phyloP scores from a whole-genome alignment of 108 stramenopile genomes.

The Epithemia pelagica region DNA sequence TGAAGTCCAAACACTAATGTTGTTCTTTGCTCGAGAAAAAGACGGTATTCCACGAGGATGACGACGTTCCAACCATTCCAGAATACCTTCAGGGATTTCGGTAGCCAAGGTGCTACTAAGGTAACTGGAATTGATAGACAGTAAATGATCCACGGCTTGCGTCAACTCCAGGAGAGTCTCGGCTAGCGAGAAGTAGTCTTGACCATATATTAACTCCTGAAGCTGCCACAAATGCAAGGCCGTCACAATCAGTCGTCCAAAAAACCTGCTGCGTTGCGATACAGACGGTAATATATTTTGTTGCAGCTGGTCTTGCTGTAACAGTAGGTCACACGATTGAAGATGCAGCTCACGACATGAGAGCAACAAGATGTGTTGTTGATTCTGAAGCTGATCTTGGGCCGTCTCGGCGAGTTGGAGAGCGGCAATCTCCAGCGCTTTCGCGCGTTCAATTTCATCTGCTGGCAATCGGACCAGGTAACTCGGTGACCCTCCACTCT shows the following conservation, averaged over 20 bases:
- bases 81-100: background rate
- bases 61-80: background rate
- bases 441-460: slow-evolving; percentile 24
- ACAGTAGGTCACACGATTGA: slow-evolving; percentile 40
- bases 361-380: slow-evolving; percentile 48
- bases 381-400: slow-evolving; percentile 37
- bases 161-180: slow-evolving; percentile 31
- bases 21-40: background rate
- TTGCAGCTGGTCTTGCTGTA: slow-evolving; percentile 12
- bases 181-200: slow-evolving; percentile 43
- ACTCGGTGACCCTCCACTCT: background rate
- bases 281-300: background rate
- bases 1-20: slow-evolving; percentile 40
- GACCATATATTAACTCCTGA: slow-evolving; percentile 19
- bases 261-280: slow-evolving; percentile 23
- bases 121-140: slow-evolving; percentile 31
- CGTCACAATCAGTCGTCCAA: slow-evolving; percentile 40
- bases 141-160: slow-evolving; percentile 42
- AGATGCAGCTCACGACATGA: slow-evolving; percentile 54
- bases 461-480: background rate
- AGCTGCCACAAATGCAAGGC: slow-evolving; percentile 24
- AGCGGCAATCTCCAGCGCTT: slow-evolving; percentile 49
- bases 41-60: background rate
- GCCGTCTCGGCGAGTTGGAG: slow-evolving; percentile 51
- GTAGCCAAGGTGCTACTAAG: background rate